Evolutionary conservation across 2,329 filamentous ascomycete species (phyloP), one percentile per base, ranked within the genome.

Genomic region (Aplosporella prunicola): DNA sequence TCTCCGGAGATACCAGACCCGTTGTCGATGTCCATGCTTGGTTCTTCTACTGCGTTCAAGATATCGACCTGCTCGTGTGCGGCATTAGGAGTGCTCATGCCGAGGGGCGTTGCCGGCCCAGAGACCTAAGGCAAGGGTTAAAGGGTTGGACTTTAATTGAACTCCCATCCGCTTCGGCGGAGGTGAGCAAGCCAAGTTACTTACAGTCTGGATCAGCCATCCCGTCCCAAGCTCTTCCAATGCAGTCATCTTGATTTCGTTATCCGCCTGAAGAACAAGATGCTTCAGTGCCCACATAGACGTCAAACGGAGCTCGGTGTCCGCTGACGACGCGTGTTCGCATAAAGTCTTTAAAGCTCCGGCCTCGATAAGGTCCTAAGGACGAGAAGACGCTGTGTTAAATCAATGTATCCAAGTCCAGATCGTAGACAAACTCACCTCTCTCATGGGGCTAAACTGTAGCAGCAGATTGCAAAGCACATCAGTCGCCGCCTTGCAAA

Each of bases 211-310:
- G 43, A 89, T 72, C 9, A 96, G 70, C 84, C 86, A 94, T 9
- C 75, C 77, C 1, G 84, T 74, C 7, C 78, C 79, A 4, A 96
- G 69, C 51, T 83, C 78, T 33, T 88, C 78, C 9, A 96, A 64
- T 42, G 85, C 85, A 32, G 74, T 72, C 50, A 81, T 80, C 60
- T 91, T 93, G 47, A 83, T 66, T 9, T 80, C 73, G 29, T 80
- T 77, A 13, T 73, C 72, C 5, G 82, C 76, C 15, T 77, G 78
- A 45, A 82, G 73, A 3, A 93, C 80, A 33, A 95, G 72, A 60
- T 96, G 86, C 55, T 96, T 96, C 41, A 98, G 65, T 5, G 87
- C 86, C 89, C 91, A 98, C 2, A 98, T 63, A 15, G 88, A 87
- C 50, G 91, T 87, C 17, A 93, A 69, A 16, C 86, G 77, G 36